Percentiles rank a stretch among this genome's conserved stretches.
Conservation (phyloP, 768 basidiomycete species). For the Asterophora parasitica region DNA sequence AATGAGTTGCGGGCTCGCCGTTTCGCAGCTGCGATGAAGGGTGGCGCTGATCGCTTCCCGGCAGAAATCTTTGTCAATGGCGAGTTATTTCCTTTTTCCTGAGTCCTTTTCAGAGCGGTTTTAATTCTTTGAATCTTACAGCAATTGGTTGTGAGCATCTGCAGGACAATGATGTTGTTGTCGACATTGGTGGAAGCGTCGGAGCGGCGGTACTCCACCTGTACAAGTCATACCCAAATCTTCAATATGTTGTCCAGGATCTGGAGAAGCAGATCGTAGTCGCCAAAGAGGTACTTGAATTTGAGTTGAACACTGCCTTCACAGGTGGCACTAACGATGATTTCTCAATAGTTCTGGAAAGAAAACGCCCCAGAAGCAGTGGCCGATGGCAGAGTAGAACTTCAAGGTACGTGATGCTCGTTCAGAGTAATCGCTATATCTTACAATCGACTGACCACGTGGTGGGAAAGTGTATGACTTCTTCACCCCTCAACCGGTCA, state of each 20-base stretch:
- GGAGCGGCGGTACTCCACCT: constrained; percentile 17
- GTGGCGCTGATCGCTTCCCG: constrained; percentile 16
- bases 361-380: constrained; percentile 21
- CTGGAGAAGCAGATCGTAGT: constrained; percentile 22
- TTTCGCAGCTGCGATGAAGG: constrained; percentile 24
- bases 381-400: constrained; percentile 18
- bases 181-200: background rate
- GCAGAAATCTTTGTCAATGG: constrained; percentile 17
- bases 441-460: background rate
- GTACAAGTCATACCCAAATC: constrained; percentile 24
- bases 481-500: constrained; percentile 26
- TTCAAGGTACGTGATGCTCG: constrained; percentile 20
- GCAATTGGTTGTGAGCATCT: background rate
- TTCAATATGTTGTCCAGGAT: constrained; percentile 33
- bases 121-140: background rate
- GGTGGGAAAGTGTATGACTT: constrained; percentile 23
- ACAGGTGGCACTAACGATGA: too few relatives aligned
- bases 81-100: background rate
- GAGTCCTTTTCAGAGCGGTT: background rate
- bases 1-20: constrained; percentile 22
- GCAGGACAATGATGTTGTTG: background rate
- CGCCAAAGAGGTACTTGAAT: constrained; percentile 18
- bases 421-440: too few relatives aligned
- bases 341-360: constrained; percentile 22
- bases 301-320: background rate